These are phyloP conservation scores for Schrenkiella parvula DNA, from an alignment of 345 rosid genomes.

Conservation along the genomic window DNA sequence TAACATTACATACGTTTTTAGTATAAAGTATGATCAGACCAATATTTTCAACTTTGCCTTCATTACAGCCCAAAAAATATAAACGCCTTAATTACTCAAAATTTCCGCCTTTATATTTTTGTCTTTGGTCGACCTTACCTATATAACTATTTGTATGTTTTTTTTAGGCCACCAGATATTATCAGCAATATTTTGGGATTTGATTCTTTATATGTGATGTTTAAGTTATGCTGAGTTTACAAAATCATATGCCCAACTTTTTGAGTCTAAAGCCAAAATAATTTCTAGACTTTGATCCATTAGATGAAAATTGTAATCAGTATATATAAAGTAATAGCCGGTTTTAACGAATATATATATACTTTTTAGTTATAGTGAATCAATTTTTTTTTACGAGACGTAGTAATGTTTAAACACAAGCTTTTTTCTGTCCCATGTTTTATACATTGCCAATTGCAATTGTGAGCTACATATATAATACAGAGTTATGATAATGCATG, in stretches of 20 bases:
- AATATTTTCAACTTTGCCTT: constrained; percentile 19
- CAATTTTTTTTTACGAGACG: too few species aligned
- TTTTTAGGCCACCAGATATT: not conserved
- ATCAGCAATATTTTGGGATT: not conserved
- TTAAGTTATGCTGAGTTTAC: not conserved
- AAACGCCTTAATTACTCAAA: constrained; percentile 17
- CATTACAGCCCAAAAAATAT: not conserved
- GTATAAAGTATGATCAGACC: constrained; percentile 3
- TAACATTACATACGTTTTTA: constrained; percentile 16
- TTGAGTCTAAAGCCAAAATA: not conserved
- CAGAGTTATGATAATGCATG: too few species aligned
- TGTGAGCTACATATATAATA: too few species aligned
- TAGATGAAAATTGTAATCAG: not conserved
- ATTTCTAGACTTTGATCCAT: not conserved
- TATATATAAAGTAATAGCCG: not conserved
- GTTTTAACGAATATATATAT: not conserved
- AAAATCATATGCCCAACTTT: not conserved
- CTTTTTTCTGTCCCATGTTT: not conserved
- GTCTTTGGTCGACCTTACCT: not conserved
- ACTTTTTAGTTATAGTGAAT: too few species aligned
- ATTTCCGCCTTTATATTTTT: not conserved
- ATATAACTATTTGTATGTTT: constrained; percentile 4
- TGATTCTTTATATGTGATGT: not conserved
- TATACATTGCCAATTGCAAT: not conserved
- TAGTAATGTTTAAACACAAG: too few species aligned